Evolutionary conservation across 805 yeast genomes (phyloP).

Genomic region (Kazachstania psychrophila): DNA sequence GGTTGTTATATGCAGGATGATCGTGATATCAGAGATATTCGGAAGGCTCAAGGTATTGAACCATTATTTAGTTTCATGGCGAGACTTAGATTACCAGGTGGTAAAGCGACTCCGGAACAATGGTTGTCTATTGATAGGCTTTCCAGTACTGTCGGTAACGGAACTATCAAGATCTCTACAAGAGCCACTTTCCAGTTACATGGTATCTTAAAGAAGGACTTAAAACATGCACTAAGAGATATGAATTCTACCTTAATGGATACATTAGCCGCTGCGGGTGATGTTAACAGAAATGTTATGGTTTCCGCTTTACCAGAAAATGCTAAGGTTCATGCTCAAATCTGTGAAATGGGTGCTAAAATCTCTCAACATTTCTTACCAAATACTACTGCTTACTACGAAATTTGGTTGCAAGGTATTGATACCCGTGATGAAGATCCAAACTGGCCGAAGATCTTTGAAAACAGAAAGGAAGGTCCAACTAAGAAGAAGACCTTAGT

Average conservation of each 20-base stretch:
- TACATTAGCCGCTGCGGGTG: slow-evolving; percentile 97
- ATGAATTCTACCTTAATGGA: slow-evolving; percentile 87
- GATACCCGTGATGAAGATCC: slow-evolving; percentile 59
- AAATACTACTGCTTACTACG: slow-evolving; percentile 89
- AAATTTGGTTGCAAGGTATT: slow-evolving; percentile 87
- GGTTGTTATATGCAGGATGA: slow-evolving; percentile 99
- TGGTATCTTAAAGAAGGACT: slow-evolving; percentile 82
- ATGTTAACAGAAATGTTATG: slow-evolving; percentile 94
- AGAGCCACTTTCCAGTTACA: slow-evolving; percentile 96
- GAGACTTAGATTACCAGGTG: slow-evolving; percentile 91
- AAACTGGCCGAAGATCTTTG: slow-evolving; percentile 57
- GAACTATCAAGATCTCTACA: slow-evolving; percentile 88
- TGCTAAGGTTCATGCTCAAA: slow-evolving; percentile 70
- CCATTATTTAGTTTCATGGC: slow-evolving; percentile 98
- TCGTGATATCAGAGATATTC: slow-evolving; percentile 87
- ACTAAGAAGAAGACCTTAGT: slow-evolving; percentile 72
- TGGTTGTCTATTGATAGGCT: slow-evolving; percentile 81
- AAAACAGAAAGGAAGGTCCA: slow-evolving; percentile 63
- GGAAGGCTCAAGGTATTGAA: slow-evolving; percentile 86
- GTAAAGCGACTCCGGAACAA: slow-evolving; percentile 77
- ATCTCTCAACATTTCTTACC: slow-evolving; percentile 83
- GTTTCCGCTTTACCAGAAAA: slow-evolving; percentile 81
- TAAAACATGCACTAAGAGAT: slow-evolving; percentile 85
- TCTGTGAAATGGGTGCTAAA: slow-evolving; percentile 49
- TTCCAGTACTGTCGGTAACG: slow-evolving; percentile 77